These are phyloP conservation scores for Saccharomyces pastorianus DNA, from an alignment of 1,139 yeast genomes.

Conservation along the genomic window DNA sequence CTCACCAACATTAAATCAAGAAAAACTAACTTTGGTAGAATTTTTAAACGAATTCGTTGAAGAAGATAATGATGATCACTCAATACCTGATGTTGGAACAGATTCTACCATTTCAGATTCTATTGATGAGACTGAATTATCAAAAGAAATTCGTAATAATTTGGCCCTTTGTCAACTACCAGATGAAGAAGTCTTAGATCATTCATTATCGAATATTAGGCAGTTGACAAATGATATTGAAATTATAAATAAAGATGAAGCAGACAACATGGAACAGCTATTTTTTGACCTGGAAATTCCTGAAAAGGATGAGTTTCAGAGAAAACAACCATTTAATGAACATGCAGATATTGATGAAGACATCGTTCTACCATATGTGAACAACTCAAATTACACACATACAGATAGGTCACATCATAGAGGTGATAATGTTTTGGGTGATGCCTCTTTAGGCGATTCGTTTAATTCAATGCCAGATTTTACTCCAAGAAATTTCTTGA, in stretches of 20 bases:
- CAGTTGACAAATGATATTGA: conserved; percentile 2
- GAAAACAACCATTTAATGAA: neutral
- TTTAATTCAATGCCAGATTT: conserved; percentile 1
- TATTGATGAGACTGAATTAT: conserved; percentile 9
- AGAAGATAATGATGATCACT: conserved; percentile 5
- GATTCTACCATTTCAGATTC: conserved; percentile 13
- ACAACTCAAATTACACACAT: conserved; percentile 5
- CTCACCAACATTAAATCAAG: neutral
- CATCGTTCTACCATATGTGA: neutral
- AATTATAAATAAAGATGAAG: conserved; percentile 2
- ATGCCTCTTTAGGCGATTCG: neutral
- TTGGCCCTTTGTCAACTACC: conserved; percentile 9
- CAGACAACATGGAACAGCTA: conserved; percentile 4
- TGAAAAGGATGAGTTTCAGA: neutral
- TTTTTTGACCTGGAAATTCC: neutral
- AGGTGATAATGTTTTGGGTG: neutral
- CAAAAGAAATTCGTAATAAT: conserved; percentile 8
- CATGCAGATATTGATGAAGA: neutral
- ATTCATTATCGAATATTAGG: conserved; percentile 3
- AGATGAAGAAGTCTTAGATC: conserved; percentile 4
- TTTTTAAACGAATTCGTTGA: conserved; percentile 1
- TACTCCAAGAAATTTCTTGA: conserved; percentile 16
- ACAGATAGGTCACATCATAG: conserved; percentile 1
- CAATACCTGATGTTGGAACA: conserved; percentile 5
- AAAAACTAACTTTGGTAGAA: neutral